These are phyloP conservation scores for Starmerella khaoyaiensis DNA, from an alignment of 805 yeast genomes.

Conservation along the genomic window DNA sequence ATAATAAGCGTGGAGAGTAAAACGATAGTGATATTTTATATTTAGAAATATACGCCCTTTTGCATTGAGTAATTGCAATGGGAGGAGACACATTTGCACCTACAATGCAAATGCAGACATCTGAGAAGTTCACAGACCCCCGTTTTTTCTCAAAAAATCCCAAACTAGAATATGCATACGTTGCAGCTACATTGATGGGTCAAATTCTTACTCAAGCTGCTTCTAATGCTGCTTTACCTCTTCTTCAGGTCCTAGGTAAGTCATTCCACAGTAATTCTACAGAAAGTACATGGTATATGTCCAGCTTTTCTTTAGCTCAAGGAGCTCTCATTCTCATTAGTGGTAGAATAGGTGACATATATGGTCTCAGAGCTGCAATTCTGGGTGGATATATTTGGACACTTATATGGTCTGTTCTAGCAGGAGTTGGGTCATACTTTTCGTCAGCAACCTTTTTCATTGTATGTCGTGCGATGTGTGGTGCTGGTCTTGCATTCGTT, in stretches of 20 bases:
- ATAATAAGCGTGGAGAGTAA: too few species aligned
- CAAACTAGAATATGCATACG: constrained; percentile 15
- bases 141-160: constrained; percentile 16
- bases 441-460: constrained; percentile 21
- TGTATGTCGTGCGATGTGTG: constrained; percentile 47
- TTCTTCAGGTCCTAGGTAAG: constrained; percentile 26
- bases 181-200: constrained; percentile 39
- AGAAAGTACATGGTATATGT: constrained; percentile 48
- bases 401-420: constrained; percentile 43
- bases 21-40: too few species aligned
- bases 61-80: constrained; percentile 1
- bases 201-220: constrained; percentile 42
- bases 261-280: constrained; percentile 23
- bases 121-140: constrained; percentile 17
- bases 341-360: constrained; percentile 61
- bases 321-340: constrained; percentile 60
- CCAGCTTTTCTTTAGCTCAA: constrained; percentile 55
- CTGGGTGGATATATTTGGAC: constrained; percentile 45
- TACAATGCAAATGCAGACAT: constrained; percentile 11
- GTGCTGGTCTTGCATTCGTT: constrained; percentile 48
- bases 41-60: too few species aligned
- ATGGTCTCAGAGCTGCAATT: constrained; percentile 45
- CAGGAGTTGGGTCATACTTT: constrained; percentile 46
- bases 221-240: constrained; percentile 16
- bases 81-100: constrained; percentile 1